phyloP scores from a whole-genome alignment of 345 rosid genomes.

The Ailanthus altissimus region DNA sequence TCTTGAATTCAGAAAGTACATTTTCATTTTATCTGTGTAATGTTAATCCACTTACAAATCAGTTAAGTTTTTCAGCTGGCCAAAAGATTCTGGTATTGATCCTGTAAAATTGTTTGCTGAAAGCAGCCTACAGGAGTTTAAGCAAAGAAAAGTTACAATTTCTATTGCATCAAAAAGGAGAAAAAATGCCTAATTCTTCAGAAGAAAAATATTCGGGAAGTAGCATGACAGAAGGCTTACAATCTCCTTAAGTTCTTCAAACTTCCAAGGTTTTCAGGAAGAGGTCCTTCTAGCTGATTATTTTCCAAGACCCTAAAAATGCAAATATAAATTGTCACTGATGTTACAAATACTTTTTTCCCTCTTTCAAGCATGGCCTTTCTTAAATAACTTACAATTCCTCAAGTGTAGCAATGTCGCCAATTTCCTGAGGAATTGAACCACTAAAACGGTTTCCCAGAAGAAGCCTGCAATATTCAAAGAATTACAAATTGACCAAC shows the following conservation, averaged over 20 bases:
- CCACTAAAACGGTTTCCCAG: conserved; percentile 71
- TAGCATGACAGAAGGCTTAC: conserved; percentile 38
- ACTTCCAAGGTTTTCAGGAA: conserved; percentile 67
- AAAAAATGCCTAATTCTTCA: neutral
- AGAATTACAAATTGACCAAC: neutral
- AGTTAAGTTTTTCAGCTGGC: conserved; percentile 58
- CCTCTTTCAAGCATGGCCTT: neutral
- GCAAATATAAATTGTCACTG: conserved; percentile 11
- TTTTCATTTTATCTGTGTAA: neutral
- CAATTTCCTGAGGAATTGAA: conserved; percentile 59
- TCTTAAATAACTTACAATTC: conserved; percentile 49
- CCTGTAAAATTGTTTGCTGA: conserved; percentile 78
- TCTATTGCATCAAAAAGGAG: neutral
- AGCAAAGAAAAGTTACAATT: neutral
- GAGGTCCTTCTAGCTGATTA: conserved; percentile 62
- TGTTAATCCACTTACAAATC: conserved; percentile 61
- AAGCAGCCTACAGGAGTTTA: conserved; percentile 46
- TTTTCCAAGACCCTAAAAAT: conserved; percentile 59
- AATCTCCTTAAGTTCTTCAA: conserved; percentile 46
- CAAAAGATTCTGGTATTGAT: conserved; percentile 66
- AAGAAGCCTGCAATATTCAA: conserved; percentile 44
- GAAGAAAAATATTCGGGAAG: neutral
- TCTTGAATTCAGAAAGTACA: neutral
- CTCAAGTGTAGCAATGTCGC: conserved; percentile 53
- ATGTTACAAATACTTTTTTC: neutral